Evolutionary conservation across 2,329 filamentous ascomycete species (phyloP).

Genomic region (Colletotrichum spinosum): DNA sequence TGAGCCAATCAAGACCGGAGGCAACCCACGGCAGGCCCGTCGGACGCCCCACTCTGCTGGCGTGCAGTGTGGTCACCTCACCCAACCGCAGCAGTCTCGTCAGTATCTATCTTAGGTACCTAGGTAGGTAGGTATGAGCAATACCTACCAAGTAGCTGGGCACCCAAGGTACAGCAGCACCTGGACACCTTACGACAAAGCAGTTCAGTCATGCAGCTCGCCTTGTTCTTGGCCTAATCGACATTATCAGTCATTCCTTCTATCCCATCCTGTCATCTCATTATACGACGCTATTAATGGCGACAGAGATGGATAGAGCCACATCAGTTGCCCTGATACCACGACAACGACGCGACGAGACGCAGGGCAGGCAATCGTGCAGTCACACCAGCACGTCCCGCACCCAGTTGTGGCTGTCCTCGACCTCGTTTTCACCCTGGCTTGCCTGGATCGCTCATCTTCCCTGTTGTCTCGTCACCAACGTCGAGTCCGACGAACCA

Average conservation of each 20-base stretch:
- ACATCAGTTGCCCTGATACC: neutral
- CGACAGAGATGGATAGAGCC: neutral
- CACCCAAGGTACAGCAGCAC: no score
- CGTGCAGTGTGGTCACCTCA: no score
- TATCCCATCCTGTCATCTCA: neutral
- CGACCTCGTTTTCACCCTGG: neutral
- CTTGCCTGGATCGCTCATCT: neutral
- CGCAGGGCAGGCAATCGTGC: neutral
- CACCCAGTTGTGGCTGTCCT: slow-evolving; percentile 26
- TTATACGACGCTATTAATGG: no score
- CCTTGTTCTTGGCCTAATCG: neutral
- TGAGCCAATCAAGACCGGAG: neutral
- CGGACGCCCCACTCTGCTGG: no score
- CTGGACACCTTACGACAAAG: no score
- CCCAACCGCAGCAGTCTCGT: neutral
- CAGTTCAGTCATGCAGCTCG: neutral
- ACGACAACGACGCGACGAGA: no score
- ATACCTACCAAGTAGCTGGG: no score
- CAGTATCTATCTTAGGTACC: no score
- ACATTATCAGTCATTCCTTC: neutral
- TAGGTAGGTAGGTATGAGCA: neutral
- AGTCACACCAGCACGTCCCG: slow-evolving; percentile 26
- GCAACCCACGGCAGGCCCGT: neutral
- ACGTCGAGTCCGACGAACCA: no score
- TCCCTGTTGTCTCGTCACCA: no score